Evolutionary conservation across 495 filamentous ascomycete genomes (phyloP).

Genomic region (Astrocystis sublimbata): DNA sequence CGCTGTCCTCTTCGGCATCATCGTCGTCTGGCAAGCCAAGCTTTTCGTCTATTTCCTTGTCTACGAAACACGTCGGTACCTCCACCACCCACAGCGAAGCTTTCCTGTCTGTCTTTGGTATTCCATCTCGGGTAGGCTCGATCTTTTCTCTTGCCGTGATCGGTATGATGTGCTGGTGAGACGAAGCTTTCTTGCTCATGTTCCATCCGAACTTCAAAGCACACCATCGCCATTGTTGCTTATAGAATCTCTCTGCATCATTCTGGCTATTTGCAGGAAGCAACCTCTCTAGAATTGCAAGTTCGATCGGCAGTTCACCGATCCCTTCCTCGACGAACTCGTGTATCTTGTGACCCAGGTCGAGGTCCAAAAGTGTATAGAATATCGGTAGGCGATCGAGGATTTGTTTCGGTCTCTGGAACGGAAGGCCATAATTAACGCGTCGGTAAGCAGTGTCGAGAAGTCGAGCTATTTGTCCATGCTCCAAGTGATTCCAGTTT

Average conservation of each 20-base stretch:
- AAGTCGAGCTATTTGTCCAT: conserved; percentile 3
- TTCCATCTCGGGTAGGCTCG: neutral
- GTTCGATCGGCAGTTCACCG: neutral
- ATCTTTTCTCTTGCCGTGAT: conserved; percentile 5
- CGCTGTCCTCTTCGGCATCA: neutral
- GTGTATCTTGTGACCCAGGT: conserved; percentile 13
- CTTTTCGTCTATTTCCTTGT: neutral
- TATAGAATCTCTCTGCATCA: neutral
- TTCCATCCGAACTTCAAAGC: conserved; percentile 6
- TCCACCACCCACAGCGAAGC: conserved; percentile 1
- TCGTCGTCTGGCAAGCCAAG: neutral
- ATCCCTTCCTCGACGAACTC: conserved; percentile 5
- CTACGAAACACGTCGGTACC: neutral
- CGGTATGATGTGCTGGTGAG: conserved; percentile 1
- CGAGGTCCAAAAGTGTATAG: conserved; percentile 6
- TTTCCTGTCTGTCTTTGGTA: conserved; percentile 6
- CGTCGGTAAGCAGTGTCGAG: conserved; percentile 5
- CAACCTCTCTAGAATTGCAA: neutral
- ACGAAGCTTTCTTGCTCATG: neutral
- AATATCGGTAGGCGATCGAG: conserved; percentile 12
- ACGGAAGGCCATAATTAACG: neutral
- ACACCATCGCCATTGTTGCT: conserved; percentile 9
- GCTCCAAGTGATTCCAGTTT: neutral
- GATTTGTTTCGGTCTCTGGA: conserved; percentile 3
- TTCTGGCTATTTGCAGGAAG: neutral